These are phyloP conservation scores for Mycena maculata DNA, from an alignment of 768 basidiomycete species.

Conservation along the genomic window DNA sequence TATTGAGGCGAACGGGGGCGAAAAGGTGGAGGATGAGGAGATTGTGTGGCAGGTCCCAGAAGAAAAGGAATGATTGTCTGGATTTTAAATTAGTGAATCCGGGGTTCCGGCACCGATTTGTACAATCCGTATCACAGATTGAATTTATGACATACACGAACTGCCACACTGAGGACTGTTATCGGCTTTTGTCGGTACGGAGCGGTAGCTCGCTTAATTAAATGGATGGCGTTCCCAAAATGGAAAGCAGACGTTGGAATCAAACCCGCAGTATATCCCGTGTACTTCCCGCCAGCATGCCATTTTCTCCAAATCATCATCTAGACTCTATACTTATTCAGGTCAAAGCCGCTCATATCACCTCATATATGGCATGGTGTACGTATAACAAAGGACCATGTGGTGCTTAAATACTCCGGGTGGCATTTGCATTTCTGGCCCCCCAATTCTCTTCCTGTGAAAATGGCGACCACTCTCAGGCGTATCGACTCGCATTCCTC, in stretches of 20 bases:
- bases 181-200: too few relatives aligned
- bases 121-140: too few relatives aligned
- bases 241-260: too few relatives aligned
- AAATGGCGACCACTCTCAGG: slow-evolving; percentile 22
- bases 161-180: too few relatives aligned
- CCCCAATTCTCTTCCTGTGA: neutral
- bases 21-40: slow-evolving; percentile 39
- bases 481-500: slow-evolving; percentile 28
- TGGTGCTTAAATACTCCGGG: too few relatives aligned
- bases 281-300: too few relatives aligned
- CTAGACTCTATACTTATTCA: slow-evolving; percentile 26
- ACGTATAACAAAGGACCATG: neutral
- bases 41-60: slow-evolving; percentile 38
- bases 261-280: too few relatives aligned
- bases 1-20: slow-evolving; percentile 49
- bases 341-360: neutral
- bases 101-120: too few relatives aligned
- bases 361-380: neutral
- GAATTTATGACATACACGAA: too few relatives aligned
- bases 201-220: too few relatives aligned
- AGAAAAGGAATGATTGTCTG: slow-evolving; percentile 25
- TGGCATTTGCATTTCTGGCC: neutral
- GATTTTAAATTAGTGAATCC: too few relatives aligned
- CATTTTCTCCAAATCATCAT: neutral
- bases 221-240: too few relatives aligned